Base-by-base conservation (phyloP, 306 rosid genomes). In the Lathyrus aphaca region DNA sequence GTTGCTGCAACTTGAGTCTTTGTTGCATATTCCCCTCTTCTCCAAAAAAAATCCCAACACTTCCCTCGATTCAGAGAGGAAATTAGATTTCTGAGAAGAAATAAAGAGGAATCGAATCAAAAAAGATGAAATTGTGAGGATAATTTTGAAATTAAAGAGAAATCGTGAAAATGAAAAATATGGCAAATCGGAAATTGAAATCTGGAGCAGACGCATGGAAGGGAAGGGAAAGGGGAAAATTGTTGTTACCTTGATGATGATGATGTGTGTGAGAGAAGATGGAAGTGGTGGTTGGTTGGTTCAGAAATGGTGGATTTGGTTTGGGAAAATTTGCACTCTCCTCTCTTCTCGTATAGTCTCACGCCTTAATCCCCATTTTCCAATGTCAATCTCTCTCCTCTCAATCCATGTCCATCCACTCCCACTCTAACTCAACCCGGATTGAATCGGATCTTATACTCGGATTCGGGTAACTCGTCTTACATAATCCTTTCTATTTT, bases 1-100 rank as follows among this genome's bases (percentile, higher is more conserved):
- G 93, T 55, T 88, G 88, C 73, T 82, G 88, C 73, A 79, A 67
- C 85, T 84, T 82, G 25, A 84, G 42, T 83, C 87, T 87, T 76
- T 88, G 95, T 80, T 86, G 86, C 95, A 85, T 85, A 67, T 83
- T 83, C 78, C 73, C 50, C 50, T 55, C 67, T 14, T 64, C 55
- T 14, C 19, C 51, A 7, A 8, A 10, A 19, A 39, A 27, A 48
- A 16, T 16, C 59, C n/a, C 2, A 19, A 21, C 10, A 6, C 39
- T 64, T 14, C 55, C 39, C 63, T 66, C 29, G 55, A 57, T 53
- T 72, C 40, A 57, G 55, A 68, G 54, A 67, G 53, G 32, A 0
- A 13, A 68, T 44, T 66, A 21, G 54, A 63, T 81, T 72, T 69
- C 83, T 62, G 72, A 68, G 0, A 14, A 49, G 2, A 54, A 42